A percentile compares a stretch with the other conserved stretches of the same genome.
Conservation (phyloP, 2,329 filamentous ascomycete species). For the Xenoacremonium recifei region DNA sequence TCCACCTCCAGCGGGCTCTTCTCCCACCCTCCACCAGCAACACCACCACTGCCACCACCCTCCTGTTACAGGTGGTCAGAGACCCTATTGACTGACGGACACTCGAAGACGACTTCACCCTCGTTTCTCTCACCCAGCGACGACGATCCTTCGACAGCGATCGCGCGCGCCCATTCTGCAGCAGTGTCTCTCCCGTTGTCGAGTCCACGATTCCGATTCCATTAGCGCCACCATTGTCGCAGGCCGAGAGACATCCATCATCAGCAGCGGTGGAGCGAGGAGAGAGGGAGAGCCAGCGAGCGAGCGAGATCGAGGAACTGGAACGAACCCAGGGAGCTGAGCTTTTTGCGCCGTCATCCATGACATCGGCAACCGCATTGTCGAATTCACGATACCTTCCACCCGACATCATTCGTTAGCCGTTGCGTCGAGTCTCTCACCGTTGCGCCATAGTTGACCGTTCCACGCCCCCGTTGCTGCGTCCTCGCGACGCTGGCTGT, state of each 20-base stretch:
- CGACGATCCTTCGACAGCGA: constrained; percentile 1
- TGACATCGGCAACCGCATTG: background rate
- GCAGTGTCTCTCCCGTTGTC: background rate
- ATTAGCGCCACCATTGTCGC: background rate
- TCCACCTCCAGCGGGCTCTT: constrained; percentile 2
- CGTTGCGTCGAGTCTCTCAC: too few relatives aligned
- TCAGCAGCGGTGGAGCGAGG: background rate
- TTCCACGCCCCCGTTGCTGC: constrained; percentile 13
- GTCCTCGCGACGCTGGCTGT: constrained; percentile 23
- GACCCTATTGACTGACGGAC: too few relatives aligned
- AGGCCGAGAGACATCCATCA: background rate
- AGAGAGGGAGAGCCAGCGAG: background rate
- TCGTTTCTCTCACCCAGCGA: constrained; percentile 2
- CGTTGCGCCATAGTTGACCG: too few relatives aligned
- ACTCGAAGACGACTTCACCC: constrained; percentile 15
- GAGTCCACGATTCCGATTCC: background rate
- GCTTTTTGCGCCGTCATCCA: too few relatives aligned
- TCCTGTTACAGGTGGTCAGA: too few relatives aligned
- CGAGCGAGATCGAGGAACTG: background rate
- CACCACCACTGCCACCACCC: too few relatives aligned
- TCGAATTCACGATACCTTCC: constrained; percentile 1
- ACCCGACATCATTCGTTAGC: too few relatives aligned
- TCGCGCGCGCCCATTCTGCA: background rate
- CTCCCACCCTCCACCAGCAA: constrained; percentile 1
- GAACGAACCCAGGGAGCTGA: too few relatives aligned